Conservation (phyloP, 495 filamentous ascomycete species). For the Echria macrotheca region DNA sequence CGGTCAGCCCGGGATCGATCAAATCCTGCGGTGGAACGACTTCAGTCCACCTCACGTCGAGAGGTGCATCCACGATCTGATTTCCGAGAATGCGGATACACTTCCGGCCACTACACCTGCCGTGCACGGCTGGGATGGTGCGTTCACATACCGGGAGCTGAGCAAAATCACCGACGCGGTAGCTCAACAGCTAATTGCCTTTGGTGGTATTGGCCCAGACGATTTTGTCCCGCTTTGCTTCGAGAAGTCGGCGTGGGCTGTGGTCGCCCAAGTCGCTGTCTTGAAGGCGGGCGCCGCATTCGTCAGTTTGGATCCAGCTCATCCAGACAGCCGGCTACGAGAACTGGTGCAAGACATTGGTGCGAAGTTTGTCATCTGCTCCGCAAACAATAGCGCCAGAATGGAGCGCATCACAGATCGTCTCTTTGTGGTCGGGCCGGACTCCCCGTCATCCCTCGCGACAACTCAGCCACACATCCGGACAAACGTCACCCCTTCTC, state of each 20-base stretch:
- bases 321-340: slow-evolving; percentile 46
- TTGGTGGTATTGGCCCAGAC: slow-evolving; percentile 46
- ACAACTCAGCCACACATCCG: background rate
- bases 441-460: slow-evolving; percentile 1
- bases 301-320: slow-evolving; percentile 51
- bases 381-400: slow-evolving; percentile 32
- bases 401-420: slow-evolving; percentile 8
- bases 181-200: slow-evolving; percentile 35
- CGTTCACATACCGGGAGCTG: slow-evolving; percentile 51
- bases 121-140: slow-evolving; percentile 53
- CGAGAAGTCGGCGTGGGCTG: slow-evolving; percentile 51
- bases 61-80: slow-evolving; percentile 43
- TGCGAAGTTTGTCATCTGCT: slow-evolving; percentile 43
- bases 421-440: slow-evolving; percentile 7
- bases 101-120: slow-evolving; percentile 23
- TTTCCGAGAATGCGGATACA: slow-evolving; percentile 40
- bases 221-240: slow-evolving; percentile 51
- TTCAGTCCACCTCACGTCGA: slow-evolving; percentile 20
- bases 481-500: slow-evolving; percentile 14
- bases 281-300: slow-evolving; percentile 55
- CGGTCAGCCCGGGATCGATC: slow-evolving; percentile 1
- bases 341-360: slow-evolving; percentile 21
- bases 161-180: slow-evolving; percentile 30
- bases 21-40: slow-evolving; percentile 19
- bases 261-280: slow-evolving; percentile 52